Evolutionary conservation across 179 eudicot genomes (phyloP), one percentile per base, ranked within the genome.

Genomic region (Gypsophila paniculata): DNA sequence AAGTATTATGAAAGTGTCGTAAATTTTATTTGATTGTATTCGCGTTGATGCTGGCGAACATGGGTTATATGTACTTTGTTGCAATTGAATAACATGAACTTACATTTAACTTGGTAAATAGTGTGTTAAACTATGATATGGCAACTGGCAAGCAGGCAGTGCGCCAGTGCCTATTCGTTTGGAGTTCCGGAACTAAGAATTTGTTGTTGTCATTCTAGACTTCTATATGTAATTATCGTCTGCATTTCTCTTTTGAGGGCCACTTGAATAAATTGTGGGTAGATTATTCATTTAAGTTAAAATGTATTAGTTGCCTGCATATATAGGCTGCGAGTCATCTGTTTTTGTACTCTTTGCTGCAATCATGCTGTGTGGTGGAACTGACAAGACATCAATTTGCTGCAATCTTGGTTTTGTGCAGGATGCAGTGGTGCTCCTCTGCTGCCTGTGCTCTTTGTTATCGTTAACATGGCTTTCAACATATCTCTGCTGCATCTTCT

Each of bases 381-480:
- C n/a, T 9, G 19, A 58, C 29, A 39, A 78, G 3, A 39, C 61
- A 34, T 62, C 21, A 44, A 23, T 23, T 23, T 19, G 13, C 46
- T 44, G n/a, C n/a, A 36, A 58, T 78, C 48, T 32, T 80, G 62
- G 72, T 38, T 78, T 46, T 49, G 36, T 59, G 34, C 90, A 94
- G 96, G 86, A 81, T 91, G 99, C 78, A 76, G 84, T 63, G 99
- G 96, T 5, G 99, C 99, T 46, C 99, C 99, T 8, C 49, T 94
- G 63, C 78, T 94, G 70, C 99, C 97, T 8, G 69, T 94, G 66
- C 84, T 94, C 52, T 94, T 91, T 83, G 81, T 91, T 74, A 58
- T 88, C 60, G 96, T 94, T 25, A 94, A 94, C 86, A 94, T 94
- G 96, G 86, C 90, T 69, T 94, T 74, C 85, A 94, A 91, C 68